Evolutionary conservation across 306 rosid genomes (phyloP), one percentile per base, ranked within the genome.

Genomic region (Vicia faba): DNA sequence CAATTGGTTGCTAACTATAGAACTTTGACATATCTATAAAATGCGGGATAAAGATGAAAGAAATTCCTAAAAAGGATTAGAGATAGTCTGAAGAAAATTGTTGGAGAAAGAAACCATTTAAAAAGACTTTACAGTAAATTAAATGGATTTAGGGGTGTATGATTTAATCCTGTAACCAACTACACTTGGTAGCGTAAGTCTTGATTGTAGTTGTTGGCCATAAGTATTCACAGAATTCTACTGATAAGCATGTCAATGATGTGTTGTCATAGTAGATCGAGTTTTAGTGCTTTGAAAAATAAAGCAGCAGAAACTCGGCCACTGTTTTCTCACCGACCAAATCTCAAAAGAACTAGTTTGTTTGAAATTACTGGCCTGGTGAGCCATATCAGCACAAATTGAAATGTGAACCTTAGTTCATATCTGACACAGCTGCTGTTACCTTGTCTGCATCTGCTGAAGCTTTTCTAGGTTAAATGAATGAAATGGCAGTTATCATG

Each of bases 351-450:
- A 31, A 31, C 36, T 8, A 31, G 36, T 5, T 31, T 31, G 7
- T 31, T 5, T 31, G 36, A 31, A 31, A 31, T 60, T 33, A 19
- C 60, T 70, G 75, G 33, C 23, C 35, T 71, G 50, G 50, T 26
- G 61, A 29, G 61, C 45, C 59, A 13, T 5, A 23, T 25, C 16
- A 23, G 14, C 54, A 23, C 53, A 41, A 19, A 40, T 20, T 62
- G 36, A 62, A 41, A 63, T 66, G 31, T 11, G 38, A 71, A 11
- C 68, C 36, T 60, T 58, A 23, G 19, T 23, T 61, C 43, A 43
- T 44, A 76, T 55, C 55, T 55, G 49, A 26, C 8, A 20, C 33
- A 46, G 16, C 25, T 70, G 25, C 15, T 70, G 62, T 63, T 35
- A 31, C 65, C 28, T 28, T 62, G 64, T 62, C 13, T 36, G 66